Percentiles rank a stretch among this genome's conserved stretches.
phyloP scores from a whole-genome alignment of 345 rosid genomes.

The Ceriops zippeliana region DNA sequence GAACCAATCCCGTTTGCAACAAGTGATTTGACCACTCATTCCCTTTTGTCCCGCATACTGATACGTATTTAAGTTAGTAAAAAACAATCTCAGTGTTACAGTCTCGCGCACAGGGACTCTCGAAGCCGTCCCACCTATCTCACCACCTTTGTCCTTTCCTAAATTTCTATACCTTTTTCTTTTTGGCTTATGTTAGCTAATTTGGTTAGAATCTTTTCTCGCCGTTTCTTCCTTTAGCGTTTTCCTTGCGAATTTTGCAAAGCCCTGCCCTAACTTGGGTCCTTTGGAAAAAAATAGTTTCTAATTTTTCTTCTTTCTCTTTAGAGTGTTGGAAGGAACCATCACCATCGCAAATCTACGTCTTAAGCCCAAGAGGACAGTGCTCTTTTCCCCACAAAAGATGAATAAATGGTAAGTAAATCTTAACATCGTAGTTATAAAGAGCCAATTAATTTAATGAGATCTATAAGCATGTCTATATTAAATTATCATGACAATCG shows the following conservation, averaged over 20 bases:
- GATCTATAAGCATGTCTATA: too few relatives aligned
- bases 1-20: too few relatives aligned
- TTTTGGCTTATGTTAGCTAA: conserved; percentile 21
- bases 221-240: conserved; percentile 17
- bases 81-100: conserved; percentile 23
- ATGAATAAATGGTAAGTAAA: conserved; percentile 3
- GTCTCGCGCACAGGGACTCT: conserved; percentile 4
- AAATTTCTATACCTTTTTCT: conserved; percentile 3
- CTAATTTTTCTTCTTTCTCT: background rate
- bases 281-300: conserved; percentile 8
- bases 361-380: conserved; percentile 15
- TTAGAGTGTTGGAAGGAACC: conserved; percentile 6
- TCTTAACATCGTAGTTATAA: too few relatives aligned
- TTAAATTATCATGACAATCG: too few relatives aligned
- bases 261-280: conserved; percentile 2
- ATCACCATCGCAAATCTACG: conserved; percentile 8
- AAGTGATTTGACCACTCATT: conserved; percentile 48
- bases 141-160: conserved; percentile 29
- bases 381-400: conserved; percentile 17
- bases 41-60: conserved; percentile 33
- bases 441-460: too few relatives aligned
- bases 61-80: conserved; percentile 29
- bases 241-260: conserved; percentile 14
- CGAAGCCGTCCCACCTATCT: conserved; percentile 1
- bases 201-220: conserved; percentile 24